Evolutionary conservation across 441 rosid genomes (phyloP).

Genomic region (Erodium trifolium): DNA sequence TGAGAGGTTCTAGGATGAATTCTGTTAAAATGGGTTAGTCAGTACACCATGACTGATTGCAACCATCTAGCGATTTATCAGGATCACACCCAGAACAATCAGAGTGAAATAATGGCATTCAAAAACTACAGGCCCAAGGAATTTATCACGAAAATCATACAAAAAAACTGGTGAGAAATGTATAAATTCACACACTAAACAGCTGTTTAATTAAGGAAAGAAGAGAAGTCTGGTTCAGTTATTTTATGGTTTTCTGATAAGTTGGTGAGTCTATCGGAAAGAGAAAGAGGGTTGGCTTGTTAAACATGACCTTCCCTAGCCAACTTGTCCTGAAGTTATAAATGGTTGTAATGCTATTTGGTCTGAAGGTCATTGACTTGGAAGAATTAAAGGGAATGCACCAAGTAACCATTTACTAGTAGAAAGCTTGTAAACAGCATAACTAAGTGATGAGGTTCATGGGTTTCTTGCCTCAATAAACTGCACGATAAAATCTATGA

Average conservation of each 20-base stretch:
- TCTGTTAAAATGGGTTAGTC: neutral
- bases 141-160: no score
- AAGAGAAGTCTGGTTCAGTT: no score
- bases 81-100: neutral
- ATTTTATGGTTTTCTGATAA: no score
- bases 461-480: conserved; percentile 84
- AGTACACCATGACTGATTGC: neutral
- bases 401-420: neutral
- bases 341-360: neutral
- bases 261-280: no score
- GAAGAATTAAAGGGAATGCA: neutral
- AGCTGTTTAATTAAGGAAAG: no score
- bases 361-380: neutral
- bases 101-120: neutral
- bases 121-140: no score
- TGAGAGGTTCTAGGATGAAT: neutral
- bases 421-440: neutral
- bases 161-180: no score
- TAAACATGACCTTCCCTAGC: neutral
- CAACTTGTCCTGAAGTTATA: neutral
- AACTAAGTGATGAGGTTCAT: conserved; percentile 5
- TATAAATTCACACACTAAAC: no score
- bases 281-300: neutral
- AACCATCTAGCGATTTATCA: neutral
- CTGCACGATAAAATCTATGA: conserved; percentile 87